phyloP scores from a whole-genome alignment of 78 protist species.

The Polysphondylium violaceum region DNA sequence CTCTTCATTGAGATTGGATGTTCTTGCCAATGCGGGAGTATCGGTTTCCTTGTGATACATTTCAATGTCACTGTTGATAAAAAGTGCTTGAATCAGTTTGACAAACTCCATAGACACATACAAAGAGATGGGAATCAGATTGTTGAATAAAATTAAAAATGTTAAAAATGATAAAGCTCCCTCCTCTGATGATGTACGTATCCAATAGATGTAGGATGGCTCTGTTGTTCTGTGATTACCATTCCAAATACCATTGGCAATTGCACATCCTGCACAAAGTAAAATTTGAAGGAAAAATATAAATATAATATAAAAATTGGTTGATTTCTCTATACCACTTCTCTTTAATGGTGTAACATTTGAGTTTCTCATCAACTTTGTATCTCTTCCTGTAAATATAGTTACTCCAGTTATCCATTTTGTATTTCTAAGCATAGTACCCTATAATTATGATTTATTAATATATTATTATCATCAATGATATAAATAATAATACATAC shows the following conservation, averaged over 20 bases:
- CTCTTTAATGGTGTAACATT: conserved; percentile 31
- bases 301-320: conserved; percentile 17
- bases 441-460: not conserved
- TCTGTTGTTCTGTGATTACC: not conserved
- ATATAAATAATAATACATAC: conserved; percentile 13
- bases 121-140: conserved; percentile 91
- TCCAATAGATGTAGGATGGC: conserved; percentile 17
- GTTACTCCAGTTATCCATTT: conserved; percentile 84
- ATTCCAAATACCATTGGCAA: conserved; percentile 29
- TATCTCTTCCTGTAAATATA: conserved; percentile 89
- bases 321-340: conserved; percentile 6
- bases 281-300: conserved; percentile 31
- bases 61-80: conserved; percentile 74
- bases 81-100: conserved; percentile 80
- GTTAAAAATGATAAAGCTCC: conserved; percentile 70
- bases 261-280: conserved; percentile 26
- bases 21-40: conserved; percentile 86
- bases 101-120: conserved; percentile 95
- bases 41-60: conserved; percentile 87
- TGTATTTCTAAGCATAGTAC: conserved; percentile 88
- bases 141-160: conserved; percentile 91
- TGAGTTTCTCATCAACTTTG: conserved; percentile 87
- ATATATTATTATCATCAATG: not conserved
- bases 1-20: conserved; percentile 93
- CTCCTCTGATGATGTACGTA: not conserved